phyloP scores from a whole-genome alignment of 2,329 filamentous ascomycete genomes.

The Botrytis sinoallii region DNA sequence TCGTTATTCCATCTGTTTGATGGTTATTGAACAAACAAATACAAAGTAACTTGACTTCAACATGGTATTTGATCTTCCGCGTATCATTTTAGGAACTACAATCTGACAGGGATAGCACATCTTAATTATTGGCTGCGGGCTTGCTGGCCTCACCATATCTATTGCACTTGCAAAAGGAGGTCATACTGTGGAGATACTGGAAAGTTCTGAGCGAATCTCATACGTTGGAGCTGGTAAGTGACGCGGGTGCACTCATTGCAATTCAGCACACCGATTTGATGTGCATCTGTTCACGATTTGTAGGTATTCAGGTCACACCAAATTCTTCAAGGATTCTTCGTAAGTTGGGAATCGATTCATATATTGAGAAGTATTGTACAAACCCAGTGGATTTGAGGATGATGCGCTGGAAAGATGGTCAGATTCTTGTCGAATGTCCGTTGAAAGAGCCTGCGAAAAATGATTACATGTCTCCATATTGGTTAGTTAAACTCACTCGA shows the following conservation, averaged over 20 bases:
- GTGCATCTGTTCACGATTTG: not conserved
- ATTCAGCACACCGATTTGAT: not conserved
- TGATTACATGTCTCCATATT: slow-evolving; percentile 17
- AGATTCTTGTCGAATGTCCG: slow-evolving; percentile 24
- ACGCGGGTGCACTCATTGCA: not conserved
- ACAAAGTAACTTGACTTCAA: not conserved
- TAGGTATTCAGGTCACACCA: not conserved
- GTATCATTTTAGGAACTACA: not conserved
- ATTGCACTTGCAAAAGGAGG: slow-evolving; percentile 24
- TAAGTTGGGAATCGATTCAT: slow-evolving; percentile 3
- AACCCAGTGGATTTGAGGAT: slow-evolving; percentile 25
- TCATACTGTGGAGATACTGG: slow-evolving; percentile 18
- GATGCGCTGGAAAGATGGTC: slow-evolving; percentile 26
- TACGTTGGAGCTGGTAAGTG: slow-evolving; percentile 6
- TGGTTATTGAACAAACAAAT: not conserved
- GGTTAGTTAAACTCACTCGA: not conserved
- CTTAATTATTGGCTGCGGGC: slow-evolving; percentile 26
- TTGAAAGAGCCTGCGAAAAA: slow-evolving; percentile 24
- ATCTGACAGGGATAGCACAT: slow-evolving; percentile 22
- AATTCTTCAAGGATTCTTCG: not conserved
- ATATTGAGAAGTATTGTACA: slow-evolving; percentile 25
- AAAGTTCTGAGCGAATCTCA: not conserved
- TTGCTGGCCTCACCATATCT: slow-evolving; percentile 25
- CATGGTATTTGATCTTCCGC: not conserved
- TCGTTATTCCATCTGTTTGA: not conserved